These are phyloP conservation scores for Acanthamoeba healyi DNA, from an alignment of 208 protist genomes.

Conservation along the genomic window DNA sequence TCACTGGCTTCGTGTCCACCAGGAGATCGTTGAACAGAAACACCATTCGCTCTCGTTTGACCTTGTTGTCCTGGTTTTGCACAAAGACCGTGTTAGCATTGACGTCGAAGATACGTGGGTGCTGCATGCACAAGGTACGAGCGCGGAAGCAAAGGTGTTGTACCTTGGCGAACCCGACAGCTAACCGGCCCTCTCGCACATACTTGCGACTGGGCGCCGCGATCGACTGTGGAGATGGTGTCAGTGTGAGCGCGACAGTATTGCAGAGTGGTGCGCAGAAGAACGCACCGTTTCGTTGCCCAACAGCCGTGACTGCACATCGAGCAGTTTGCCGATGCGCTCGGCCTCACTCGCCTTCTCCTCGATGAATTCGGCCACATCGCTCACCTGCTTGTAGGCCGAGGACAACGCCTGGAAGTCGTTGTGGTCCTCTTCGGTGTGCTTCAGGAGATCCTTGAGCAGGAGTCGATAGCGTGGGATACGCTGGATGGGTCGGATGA, in stretches of 20 bases:
- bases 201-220: slow-evolving; percentile 41
- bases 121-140: neutral
- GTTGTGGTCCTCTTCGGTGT: slow-evolving; percentile 66
- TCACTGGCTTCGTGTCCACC: slow-evolving; percentile 57
- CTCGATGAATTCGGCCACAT: slow-evolving; percentile 65
- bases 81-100: too few species aligned
- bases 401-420: slow-evolving; percentile 2
- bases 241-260: neutral
- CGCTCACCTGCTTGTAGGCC: slow-evolving; percentile 43
- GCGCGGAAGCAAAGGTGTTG: neutral
- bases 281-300: slow-evolving; percentile 45
- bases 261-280: neutral
- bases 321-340: slow-evolving; percentile 51
- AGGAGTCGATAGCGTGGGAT: slow-evolving; percentile 74
- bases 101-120: too few species aligned
- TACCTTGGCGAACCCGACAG: neutral
- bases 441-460: slow-evolving; percentile 71
- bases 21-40: slow-evolving; percentile 75
- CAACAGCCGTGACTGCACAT: slow-evolving; percentile 41
- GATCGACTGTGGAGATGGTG: neutral
- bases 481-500: slow-evolving; percentile 72
- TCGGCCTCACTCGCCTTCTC: slow-evolving; percentile 60
- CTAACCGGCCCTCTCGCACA: slow-evolving; percentile 26
- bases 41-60: slow-evolving; percentile 18
- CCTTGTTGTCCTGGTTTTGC: slow-evolving; percentile 53